Conservation (phyloP, 2,329 filamentous ascomycete genomes). For the Cladophialophora exuberans region DNA sequence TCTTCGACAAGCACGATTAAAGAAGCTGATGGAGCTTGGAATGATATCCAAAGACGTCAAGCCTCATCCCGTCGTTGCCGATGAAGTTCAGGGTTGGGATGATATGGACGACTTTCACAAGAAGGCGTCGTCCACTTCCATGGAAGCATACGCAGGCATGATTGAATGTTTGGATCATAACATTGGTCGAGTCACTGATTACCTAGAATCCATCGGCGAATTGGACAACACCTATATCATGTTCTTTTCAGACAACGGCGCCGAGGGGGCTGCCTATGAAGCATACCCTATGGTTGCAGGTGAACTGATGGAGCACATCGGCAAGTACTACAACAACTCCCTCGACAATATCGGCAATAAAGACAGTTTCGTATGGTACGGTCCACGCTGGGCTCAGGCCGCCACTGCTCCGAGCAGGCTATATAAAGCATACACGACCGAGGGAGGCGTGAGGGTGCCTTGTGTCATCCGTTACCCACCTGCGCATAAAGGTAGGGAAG, state of each 20-base stretch:
- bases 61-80: conserved; percentile 48
- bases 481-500: conserved; percentile 23
- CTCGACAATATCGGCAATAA: conserved; percentile 52
- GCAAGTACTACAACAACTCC: conserved; percentile 53
- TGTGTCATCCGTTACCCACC: conserved; percentile 40
- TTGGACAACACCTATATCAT: conserved; percentile 55
- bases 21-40: conserved; percentile 50
- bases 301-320: conserved; percentile 45
- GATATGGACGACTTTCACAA: conserved; percentile 44
- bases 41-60: conserved; percentile 47
- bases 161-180: conserved; percentile 52
- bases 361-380: conserved; percentile 55
- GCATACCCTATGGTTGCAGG: conserved; percentile 49
- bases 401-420: conserved; percentile 47
- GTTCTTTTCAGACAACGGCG: conserved; percentile 56
- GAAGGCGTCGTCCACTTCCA: conserved; percentile 47
- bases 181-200: conserved; percentile 51
- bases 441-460: conserved; percentile 44
- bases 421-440: conserved; percentile 41
- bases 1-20: conserved; percentile 49
- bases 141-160: conserved; percentile 57
- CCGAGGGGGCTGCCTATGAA: conserved; percentile 52
- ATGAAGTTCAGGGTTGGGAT: conserved; percentile 47
- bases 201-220: conserved; percentile 51
- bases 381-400: conserved; percentile 54